Base-by-base conservation (phyloP, 2,329 filamentous ascomycete species). In the Colletotrichum filicis region DNA sequence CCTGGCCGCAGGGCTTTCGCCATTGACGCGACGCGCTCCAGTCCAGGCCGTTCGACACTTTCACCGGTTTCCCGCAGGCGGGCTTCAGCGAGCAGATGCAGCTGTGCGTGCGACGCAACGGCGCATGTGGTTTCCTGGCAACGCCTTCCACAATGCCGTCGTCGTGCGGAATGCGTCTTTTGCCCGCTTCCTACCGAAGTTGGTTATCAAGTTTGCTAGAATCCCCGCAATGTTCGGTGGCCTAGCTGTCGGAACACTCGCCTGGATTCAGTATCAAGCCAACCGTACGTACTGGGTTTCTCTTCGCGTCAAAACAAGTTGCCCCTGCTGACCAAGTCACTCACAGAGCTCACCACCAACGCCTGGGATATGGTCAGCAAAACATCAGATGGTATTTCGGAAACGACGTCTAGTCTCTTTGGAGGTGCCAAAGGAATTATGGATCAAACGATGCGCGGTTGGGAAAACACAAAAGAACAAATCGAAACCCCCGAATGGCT, bases 261-360 rank as follows among this genome's bases (percentile, higher is more conserved):
- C 95, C 30, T 99, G 98, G 89, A 85, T 99, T 61, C 97, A 99
- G 81, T 98, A 99, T 81, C 97, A 99, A 83, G 96, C 97, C 75
- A 92, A 92, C 68, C 94, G 94, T 95, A 89, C 75, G 93, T 89
- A 49, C 58, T 19, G 24, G 53, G 16, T 11, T 58, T 35, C n/a
- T 24, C 19, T 32, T 16, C 28, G 49, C 16, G 24, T 14, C n/a
- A 35, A 3, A 12, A 26, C 4, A 9, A 28, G 11, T 32, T n/a
- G 46, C 61, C 42, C 30, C 5, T 5, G 59, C 70, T 73, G 55
- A 73, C 58, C 24, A n/a, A 14, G 19, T 24, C 53, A 26, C 71
- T 32, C 8, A 11, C 28, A 90, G 91, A 95, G 86, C 93, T 93
- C 26, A 93, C 93, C 73, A 94, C 90, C 73, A 95, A 93, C 82